Conservation (phyloP, 139 green algal genomes). For the Micractinium sp. region DNA sequence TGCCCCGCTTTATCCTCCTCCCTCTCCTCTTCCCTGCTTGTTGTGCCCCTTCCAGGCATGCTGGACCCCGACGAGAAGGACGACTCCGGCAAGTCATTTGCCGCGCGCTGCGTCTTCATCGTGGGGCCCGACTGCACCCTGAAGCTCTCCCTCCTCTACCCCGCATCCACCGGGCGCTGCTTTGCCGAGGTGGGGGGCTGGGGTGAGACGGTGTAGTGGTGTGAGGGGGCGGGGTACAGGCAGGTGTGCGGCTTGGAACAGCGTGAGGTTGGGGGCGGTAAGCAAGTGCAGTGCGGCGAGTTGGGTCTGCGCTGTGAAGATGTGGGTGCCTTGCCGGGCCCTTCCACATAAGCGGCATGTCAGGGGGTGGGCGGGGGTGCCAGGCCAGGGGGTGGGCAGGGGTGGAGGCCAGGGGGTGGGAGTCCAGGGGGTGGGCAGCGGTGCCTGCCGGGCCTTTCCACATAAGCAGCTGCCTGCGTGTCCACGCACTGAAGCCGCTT, state of each 20-base stretch:
- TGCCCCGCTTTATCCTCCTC: neutral
- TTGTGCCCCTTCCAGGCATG: constrained; percentile 52
- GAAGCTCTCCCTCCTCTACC: constrained; percentile 78
- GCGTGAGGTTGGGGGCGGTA: neutral
- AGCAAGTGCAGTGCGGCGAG: neutral
- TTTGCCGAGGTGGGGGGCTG: constrained; percentile 61
- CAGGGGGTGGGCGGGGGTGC: no score
- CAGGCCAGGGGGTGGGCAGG: no score
- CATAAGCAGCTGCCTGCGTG: no score
- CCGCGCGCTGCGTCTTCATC: constrained; percentile 72
- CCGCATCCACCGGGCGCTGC: constrained; percentile 76
- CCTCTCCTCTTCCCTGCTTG: no score
- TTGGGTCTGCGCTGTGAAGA: no score
- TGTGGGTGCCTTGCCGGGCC: no score
- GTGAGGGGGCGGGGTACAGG: neutral
- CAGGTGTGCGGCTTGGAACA: neutral
- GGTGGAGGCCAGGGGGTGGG: no score
- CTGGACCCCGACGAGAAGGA: constrained; percentile 80
- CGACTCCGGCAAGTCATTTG: constrained; percentile 58
- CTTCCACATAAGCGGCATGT: no score
- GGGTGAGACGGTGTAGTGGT: neutral
- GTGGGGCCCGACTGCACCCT: constrained; percentile 76
- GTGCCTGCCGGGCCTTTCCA: no score
- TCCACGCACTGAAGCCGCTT: no score
- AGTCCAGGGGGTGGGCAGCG: no score